Evolutionary conservation across 805 yeast genomes (phyloP), one percentile per base, ranked within the genome.

Genomic region (Wickerhamomyces canadensis): DNA sequence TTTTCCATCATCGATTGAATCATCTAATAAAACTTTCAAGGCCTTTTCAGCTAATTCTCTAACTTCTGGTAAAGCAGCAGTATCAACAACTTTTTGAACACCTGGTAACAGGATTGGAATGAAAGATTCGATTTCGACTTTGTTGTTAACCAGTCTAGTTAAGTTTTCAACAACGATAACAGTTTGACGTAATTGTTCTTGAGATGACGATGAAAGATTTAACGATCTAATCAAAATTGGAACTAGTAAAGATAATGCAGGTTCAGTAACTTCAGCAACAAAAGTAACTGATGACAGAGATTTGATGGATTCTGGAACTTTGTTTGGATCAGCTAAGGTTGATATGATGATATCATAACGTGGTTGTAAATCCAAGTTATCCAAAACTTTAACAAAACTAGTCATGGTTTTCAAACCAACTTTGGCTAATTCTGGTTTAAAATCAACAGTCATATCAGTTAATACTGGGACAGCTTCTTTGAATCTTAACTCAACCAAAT

Each of bases 261-360:
- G 94, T 67, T 89, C 98, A 13, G 97, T 93, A 45, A 91, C 98
- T 67, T 93, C 98, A 33, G 98, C 96, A 34, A 91, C 98, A 61
- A 91, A 91, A 0, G 98, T 93, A 37, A 91, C 97, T 28, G 94
- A 84, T 3, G 96, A 83, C 45, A 91, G 73, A 31, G 91, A 77
- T 63, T 83, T 85, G 61, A 91, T 85, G 63, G 96, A 88, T 42
- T 76, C 81, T 40, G 96, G 85, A 34, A 91, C 95, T 57, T 84
- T 84, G 47, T 72, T 71, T 38, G 98, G 98, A 57, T 91, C 84
- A 33, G 94, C 88, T 61, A 93, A 72, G 35, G 98, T 91, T 47
- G 83, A 84, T 27, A 86, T 84, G 58, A 91, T 87, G 37, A 80
- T 60, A 47, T 87, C 89, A 55, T 77, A 81, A 59, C 96, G 84